phyloP scores from a whole-genome alignment of 2,329 filamentous ascomycete species.

The Ophiostoma triangulosporum region DNA sequence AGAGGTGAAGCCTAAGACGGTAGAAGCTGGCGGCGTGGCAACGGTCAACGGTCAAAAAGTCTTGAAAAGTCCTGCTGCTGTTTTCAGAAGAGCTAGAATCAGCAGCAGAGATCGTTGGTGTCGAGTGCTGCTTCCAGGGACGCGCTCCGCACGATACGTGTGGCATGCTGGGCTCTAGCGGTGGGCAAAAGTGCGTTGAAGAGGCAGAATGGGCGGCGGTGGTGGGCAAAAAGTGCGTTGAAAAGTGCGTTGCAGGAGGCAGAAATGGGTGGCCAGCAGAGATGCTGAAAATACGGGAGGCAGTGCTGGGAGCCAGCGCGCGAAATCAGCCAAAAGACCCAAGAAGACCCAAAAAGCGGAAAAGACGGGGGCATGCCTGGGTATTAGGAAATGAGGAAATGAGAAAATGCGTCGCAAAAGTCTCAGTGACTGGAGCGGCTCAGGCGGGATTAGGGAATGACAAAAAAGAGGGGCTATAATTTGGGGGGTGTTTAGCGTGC shows the following conservation, averaged over 20 bases:
- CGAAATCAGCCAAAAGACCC: not conserved
- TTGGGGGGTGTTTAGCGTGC: not conserved
- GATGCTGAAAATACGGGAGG: not conserved
- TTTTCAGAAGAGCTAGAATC: too few relatives aligned
- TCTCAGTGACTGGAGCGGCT: not conserved
- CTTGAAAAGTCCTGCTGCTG: too few relatives aligned
- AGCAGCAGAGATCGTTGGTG: too few relatives aligned
- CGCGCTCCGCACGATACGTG: too few relatives aligned
- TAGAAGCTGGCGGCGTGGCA: too few relatives aligned
- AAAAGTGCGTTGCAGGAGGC: conserved; percentile 1
- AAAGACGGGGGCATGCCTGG: conserved; percentile 8
- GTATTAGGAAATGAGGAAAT: conserved; percentile 12
- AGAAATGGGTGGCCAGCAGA: not conserved
- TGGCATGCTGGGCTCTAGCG: too few relatives aligned
- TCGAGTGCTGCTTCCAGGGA: too few relatives aligned
- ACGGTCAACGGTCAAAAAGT: too few relatives aligned
- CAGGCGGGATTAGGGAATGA: not conserved
- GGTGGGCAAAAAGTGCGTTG: not conserved
- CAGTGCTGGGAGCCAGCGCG: not conserved
- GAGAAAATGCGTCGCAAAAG: not conserved
- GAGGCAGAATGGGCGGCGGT: too few relatives aligned
- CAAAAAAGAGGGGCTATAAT: conserved; percentile 1
- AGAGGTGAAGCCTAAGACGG: too few relatives aligned
- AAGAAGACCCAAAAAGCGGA: not conserved
- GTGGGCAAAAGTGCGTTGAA: too few relatives aligned